A percentile compares a stretch with the other conserved stretches of the same genome.
phyloP scores from a whole-genome alignment of 352 stramenopile genomes.

The Pythium coloratum region DNA sequence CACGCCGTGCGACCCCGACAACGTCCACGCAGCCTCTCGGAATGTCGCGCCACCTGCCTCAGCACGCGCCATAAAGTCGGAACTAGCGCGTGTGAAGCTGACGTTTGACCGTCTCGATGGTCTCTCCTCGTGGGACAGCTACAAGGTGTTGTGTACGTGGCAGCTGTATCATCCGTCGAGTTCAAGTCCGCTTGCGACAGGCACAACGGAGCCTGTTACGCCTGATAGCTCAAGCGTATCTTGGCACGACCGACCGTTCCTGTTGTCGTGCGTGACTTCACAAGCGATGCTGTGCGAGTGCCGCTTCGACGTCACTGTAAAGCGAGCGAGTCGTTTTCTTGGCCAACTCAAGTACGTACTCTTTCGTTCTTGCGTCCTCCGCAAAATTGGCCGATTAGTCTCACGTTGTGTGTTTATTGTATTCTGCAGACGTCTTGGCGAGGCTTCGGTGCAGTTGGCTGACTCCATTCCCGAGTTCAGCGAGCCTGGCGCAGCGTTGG shows the following conservation, averaged over 20 bases:
- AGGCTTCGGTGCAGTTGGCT: no score
- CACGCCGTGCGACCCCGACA: slow-evolving; percentile 10
- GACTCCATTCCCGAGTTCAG: no score
- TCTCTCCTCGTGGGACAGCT: background rate
- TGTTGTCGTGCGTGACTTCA: background rate
- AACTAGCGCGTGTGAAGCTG: no score
- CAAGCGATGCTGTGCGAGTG: slow-evolving; percentile 18
- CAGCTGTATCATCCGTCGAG: background rate
- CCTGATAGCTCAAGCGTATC: background rate
- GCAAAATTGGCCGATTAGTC: no score
- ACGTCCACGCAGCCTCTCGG: background rate
- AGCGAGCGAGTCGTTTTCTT: slow-evolving; percentile 21
- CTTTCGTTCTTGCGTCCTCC: no score
- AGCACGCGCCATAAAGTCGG: no score
- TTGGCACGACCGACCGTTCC: no score
- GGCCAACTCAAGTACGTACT: slow-evolving; percentile 22
- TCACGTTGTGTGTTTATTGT: no score
- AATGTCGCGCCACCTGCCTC: background rate
- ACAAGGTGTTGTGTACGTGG: background rate
- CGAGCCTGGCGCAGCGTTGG: no score
- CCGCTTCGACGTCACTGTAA: background rate
- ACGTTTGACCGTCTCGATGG: background rate
- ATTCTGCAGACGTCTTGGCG: no score
- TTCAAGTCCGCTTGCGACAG: background rate
- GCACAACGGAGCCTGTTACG: background rate